Percentiles rank a stretch among this genome's conserved stretches.
Conservation (phyloP, 345 rosid genomes). For the Trapa incisa region DNA sequence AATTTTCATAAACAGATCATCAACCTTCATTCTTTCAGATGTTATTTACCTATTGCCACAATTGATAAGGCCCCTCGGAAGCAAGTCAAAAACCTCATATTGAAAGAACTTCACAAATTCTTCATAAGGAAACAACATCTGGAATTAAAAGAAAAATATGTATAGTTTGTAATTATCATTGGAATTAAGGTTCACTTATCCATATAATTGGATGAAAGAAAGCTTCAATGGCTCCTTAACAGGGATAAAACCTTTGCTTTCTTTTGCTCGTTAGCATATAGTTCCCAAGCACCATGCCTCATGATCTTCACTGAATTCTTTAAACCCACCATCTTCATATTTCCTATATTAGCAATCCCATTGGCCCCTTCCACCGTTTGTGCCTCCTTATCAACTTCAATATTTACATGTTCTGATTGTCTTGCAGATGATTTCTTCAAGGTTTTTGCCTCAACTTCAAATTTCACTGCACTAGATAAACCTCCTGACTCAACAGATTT, state of each 20-base stretch:
- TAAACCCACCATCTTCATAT: slow-evolving; percentile 47
- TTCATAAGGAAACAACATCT: slow-evolving; percentile 72
- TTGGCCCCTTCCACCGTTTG: slow-evolving; percentile 25
- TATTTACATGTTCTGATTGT: slow-evolving; percentile 22
- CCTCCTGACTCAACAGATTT: slow-evolving; percentile 8
- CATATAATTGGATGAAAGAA: slow-evolving; percentile 3
- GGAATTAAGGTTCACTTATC: neutral
- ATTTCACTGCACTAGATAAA: slow-evolving; percentile 11
- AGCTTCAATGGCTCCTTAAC: neutral
- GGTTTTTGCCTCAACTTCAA: slow-evolving; percentile 21
- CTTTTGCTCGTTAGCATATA: slow-evolving; percentile 22
- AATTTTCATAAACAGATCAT: neutral
- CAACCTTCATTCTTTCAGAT: neutral
- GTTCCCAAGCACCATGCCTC: slow-evolving; percentile 16
- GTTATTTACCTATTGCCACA: slow-evolving; percentile 61
- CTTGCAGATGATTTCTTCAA: slow-evolving; percentile 20
- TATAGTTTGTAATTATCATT: neutral
- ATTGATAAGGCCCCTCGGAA: slow-evolving; percentile 76
- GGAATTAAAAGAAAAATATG: slow-evolving; percentile 3
- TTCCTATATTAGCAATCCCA: slow-evolving; percentile 26
- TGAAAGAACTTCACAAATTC: slow-evolving; percentile 61
- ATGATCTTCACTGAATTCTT: slow-evolving; percentile 41
- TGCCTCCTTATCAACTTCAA: slow-evolving; percentile 31
- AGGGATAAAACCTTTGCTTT: slow-evolving; percentile 26
- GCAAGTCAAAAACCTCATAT: slow-evolving; percentile 42